A percentile compares a stretch with the other conserved stretches of the same genome.
phyloP scores from a whole-genome alignment of 345 rosid genomes.

The Cardamine resedifolia region DNA sequence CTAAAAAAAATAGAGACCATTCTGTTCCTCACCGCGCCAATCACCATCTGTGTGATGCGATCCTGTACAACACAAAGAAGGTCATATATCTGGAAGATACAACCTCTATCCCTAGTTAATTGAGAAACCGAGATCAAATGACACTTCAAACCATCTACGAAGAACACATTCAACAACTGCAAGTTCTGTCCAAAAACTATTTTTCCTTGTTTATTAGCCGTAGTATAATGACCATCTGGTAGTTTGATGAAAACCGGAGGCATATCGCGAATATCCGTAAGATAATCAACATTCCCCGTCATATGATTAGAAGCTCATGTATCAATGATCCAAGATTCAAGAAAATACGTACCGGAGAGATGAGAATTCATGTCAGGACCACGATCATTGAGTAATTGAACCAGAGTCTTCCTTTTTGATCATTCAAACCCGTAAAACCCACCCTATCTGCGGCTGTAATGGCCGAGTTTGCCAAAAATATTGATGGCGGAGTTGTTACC shows the following conservation, averaged over 20 bases:
- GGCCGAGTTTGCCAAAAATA: too few relatives aligned
- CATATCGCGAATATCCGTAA: background rate
- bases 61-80: background rate
- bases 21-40: background rate
- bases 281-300: background rate
- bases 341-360: background rate
- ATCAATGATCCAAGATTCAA: background rate
- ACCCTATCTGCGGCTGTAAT: too few relatives aligned
- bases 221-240: background rate
- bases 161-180: background rate
- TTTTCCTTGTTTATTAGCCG: background rate
- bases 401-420: background rate
- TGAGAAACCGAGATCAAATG: background rate
- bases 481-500: too few relatives aligned
- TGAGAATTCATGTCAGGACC: fast-evolving
- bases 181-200: too few relatives aligned
- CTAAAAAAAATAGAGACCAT: background rate
- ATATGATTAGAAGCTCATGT: background rate
- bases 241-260: background rate
- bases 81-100: background rate
- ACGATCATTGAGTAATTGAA: fast-evolving
- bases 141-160: background rate
- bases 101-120: background rate
- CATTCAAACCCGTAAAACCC: fast-evolving
- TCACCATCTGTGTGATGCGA: background rate